A percentile compares a stretch with the other conserved stretches of the same genome.
Evolutionary conservation across 805 yeast species (phyloP).

Genomic region (Candida verbasci): DNA sequence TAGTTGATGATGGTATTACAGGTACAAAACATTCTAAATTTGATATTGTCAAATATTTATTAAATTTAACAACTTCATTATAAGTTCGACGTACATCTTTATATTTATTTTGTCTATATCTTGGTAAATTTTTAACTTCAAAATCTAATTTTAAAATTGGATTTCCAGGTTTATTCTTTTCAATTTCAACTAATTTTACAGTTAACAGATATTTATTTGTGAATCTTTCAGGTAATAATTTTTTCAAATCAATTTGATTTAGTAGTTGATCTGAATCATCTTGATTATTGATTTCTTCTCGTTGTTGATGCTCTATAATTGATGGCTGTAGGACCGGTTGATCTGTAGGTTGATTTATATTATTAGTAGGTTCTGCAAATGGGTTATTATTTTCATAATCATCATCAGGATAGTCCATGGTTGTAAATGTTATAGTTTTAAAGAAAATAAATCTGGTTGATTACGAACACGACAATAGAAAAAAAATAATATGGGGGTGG

Average conservation of each 20-base stretch:
- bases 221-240: conserved; percentile 49
- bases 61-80: conserved; percentile 70
- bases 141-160: conserved; percentile 74
- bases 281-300: conserved; percentile 3
- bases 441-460: no score
- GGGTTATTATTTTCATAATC: conserved; percentile 44
- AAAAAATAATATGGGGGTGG: no score
- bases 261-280: conserved; percentile 12
- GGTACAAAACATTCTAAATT: conserved; percentile 94
- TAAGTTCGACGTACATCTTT: conserved; percentile 77
- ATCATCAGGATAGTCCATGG: conserved; percentile 29
- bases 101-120: conserved; percentile 66
- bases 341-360: conserved; percentile 10
- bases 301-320: conserved; percentile 13
- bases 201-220: conserved; percentile 39
- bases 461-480: no score
- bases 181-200: conserved; percentile 64
- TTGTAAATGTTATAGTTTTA: no score
- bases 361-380: conserved; percentile 27
- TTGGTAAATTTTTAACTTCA: conserved; percentile 53
- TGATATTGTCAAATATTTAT: conserved; percentile 71
- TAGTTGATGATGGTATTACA: conserved; percentile 68
- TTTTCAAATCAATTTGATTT: conserved; percentile 39
- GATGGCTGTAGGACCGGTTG: neutral
- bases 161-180: conserved; percentile 67